These are phyloP conservation scores for Torulaspora maleeae DNA, from an alignment of 805 yeast genomes.

Conservation along the genomic window DNA sequence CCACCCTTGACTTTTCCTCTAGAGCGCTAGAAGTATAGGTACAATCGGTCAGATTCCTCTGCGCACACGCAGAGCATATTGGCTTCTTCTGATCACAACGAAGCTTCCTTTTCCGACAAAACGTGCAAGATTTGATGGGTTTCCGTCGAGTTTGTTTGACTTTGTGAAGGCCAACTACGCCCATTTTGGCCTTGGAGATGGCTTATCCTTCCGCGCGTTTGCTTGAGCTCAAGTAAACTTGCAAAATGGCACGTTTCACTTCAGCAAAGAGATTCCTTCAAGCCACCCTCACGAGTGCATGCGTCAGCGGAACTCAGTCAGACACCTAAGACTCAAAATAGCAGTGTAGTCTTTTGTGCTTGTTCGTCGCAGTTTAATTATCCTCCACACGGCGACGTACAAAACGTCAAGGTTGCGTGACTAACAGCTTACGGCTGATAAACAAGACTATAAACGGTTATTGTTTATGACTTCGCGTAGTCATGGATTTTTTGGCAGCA, in stretches of 20 bases:
- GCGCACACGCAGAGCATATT: conserved; percentile 26
- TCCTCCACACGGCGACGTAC: too few relatives aligned
- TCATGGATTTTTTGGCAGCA: too few relatives aligned
- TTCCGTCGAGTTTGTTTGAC: conserved; percentile 21
- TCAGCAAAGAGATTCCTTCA: too few relatives aligned
- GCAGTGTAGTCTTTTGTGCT: too few relatives aligned
- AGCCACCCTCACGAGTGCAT: too few relatives aligned
- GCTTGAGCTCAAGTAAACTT: neutral
- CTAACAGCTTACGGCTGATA: too few relatives aligned
- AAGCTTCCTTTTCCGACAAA: conserved; percentile 30
- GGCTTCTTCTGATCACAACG: conserved; percentile 32
- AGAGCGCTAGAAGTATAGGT: conserved; percentile 13
- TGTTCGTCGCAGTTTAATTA: too few relatives aligned
- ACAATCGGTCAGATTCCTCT: conserved; percentile 20
- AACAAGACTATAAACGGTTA: too few relatives aligned
- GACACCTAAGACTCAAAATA: too few relatives aligned
- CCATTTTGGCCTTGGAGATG: neutral
- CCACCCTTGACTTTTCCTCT: neutral
- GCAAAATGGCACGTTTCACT: neutral
- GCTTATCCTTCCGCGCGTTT: neutral
- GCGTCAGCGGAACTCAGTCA: too few relatives aligned
- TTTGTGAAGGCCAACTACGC: neutral
- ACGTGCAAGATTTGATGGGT: conserved; percentile 28
- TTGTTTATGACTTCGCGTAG: too few relatives aligned
- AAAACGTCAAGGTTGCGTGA: too few relatives aligned